Conservation (phyloP, 2,329 filamentous ascomycete species). For the Colletotrichum sp. region DNA sequence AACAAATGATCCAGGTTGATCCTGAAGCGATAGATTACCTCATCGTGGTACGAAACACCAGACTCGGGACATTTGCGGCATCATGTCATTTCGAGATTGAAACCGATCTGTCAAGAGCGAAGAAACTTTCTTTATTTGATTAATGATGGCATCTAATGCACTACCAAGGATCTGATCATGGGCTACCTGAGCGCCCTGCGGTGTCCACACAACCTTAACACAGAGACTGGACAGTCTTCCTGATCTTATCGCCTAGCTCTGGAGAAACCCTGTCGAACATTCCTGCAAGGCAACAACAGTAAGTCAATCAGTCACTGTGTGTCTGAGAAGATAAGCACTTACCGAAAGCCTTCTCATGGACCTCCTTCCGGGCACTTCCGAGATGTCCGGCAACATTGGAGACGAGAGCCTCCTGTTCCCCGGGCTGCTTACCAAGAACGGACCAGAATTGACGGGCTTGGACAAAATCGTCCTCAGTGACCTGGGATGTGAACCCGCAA, state of each 20-base stretch:
- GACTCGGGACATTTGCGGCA: no score
- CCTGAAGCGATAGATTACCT: no score
- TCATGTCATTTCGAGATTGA: no score
- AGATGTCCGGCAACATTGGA: background rate
- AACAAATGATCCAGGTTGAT: no score
- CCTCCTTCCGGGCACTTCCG: background rate
- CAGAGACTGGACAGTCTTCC: background rate
- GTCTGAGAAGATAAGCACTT: background rate
- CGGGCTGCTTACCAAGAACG: background rate
- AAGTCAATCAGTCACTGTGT: background rate
- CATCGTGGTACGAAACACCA: rapidly evolving
- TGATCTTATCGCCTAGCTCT: background rate
- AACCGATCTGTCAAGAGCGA: no score
- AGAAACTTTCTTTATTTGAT: no score
- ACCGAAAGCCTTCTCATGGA: slow-evolving; percentile 6
- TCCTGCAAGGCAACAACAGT: background rate
- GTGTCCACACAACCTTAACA: background rate
- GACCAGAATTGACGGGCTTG: background rate
- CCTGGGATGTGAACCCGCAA: slow-evolving; percentile 3
- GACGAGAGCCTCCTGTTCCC: background rate
- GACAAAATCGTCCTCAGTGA: background rate
- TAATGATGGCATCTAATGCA: background rate
- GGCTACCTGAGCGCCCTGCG: no score
- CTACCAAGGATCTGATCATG: background rate
- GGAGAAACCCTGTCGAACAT: background rate